Percentiles rank a stretch among this genome's conserved stretches.
Evolutionary conservation across 345 rosid genomes (phyloP).

Genomic region (Pelargonium nanum): DNA sequence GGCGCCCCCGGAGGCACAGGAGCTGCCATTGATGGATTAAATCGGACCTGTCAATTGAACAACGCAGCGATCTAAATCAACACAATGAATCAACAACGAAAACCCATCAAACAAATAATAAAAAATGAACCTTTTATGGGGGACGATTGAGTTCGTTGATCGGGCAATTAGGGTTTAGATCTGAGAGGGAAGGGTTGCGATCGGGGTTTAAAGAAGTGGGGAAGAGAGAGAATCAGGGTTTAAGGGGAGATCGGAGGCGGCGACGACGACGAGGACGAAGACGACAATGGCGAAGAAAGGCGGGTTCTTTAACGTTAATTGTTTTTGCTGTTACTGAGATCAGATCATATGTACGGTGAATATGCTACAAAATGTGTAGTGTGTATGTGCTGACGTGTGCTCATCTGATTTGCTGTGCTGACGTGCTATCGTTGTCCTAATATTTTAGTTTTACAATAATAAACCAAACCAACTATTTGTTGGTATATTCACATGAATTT

Average conservation of each 20-base stretch:
- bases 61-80: background rate
- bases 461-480: too few species aligned
- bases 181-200: background rate
- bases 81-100: too few species aligned
- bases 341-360: background rate
- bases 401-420: too few species aligned
- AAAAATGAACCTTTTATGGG: background rate
- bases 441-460: too few species aligned
- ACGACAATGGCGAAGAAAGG: background rate
- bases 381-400: background rate
- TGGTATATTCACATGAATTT: too few species aligned
- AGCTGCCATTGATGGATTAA: constrained; percentile 41
- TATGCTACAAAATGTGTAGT: background rate
- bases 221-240: too few species aligned
- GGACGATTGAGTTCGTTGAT: background rate
- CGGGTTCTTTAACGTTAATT: too few species aligned
- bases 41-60: background rate
- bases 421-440: too few species aligned
- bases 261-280: background rate
- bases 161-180: background rate
- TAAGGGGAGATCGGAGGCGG: background rate
- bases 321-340: background rate
- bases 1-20: constrained; percentile 89
- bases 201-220: background rate
- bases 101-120: background rate